A percentile compares a stretch with the other conserved stretches of the same genome.
These are phyloP conservation scores for Neurospora sp. DNA, from an alignment of 495 filamentous ascomycete genomes.

Conservation along the genomic window DNA sequence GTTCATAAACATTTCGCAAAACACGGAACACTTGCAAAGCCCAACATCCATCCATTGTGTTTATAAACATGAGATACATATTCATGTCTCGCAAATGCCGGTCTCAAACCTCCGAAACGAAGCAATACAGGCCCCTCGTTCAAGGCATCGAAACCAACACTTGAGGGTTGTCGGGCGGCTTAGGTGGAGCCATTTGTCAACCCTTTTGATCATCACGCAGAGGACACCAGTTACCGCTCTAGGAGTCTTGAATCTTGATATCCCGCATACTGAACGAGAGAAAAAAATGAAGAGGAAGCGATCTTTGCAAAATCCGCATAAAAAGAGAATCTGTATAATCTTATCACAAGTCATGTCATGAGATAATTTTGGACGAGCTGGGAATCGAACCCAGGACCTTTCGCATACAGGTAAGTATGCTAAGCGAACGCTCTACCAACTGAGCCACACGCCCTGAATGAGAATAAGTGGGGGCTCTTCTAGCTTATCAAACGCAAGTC, in stretches of 20 bases:
- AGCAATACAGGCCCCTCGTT: no score
- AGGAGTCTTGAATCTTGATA: not conserved
- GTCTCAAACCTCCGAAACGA: no score
- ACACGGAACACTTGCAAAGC: not conserved
- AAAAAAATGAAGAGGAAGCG: not conserved
- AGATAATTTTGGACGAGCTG: not conserved
- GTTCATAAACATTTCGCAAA: not conserved
- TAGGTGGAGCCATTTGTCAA: not conserved
- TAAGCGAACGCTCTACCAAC: not conserved
- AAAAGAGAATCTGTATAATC: not conserved
- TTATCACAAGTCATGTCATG: not conserved
- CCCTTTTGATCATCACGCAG: not conserved
- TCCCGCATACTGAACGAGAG: not conserved
- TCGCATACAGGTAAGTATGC: not conserved
- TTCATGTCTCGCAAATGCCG: not conserved
- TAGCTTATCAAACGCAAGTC: not conserved
- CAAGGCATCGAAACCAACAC: not conserved
- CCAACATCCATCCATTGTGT: not conserved
- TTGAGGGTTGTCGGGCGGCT: not conserved
- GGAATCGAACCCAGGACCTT: not conserved
- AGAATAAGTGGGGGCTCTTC: accelerated
- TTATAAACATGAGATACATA: not conserved
- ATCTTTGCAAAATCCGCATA: not conserved
- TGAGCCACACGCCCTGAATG: not conserved
- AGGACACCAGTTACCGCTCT: not conserved